Conservation (phyloP, 2,329 filamentous ascomycete genomes). For the Fusarium liriodendri region DNA sequence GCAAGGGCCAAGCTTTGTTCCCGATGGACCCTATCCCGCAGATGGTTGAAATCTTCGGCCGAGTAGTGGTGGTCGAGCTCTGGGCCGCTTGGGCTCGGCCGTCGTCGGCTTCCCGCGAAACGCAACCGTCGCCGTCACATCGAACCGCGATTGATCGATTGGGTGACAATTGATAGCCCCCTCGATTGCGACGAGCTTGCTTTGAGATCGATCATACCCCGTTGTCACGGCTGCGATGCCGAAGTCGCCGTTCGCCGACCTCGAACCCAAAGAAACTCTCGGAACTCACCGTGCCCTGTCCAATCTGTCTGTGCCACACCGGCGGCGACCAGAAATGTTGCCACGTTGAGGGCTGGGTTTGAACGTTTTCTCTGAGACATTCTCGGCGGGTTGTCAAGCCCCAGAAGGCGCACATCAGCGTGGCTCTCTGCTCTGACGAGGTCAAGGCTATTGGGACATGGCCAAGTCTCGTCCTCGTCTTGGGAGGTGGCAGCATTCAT, state of each 20-base stretch:
- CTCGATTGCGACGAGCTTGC: neutral
- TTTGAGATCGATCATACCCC: slow-evolving; percentile 12
- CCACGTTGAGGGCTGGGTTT: slow-evolving; percentile 21
- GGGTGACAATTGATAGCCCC: neutral
- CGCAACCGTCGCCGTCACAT: slow-evolving; percentile 2
- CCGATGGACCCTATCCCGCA: slow-evolving; percentile 7
- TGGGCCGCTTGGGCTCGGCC: slow-evolving; percentile 31
- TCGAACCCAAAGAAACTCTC: neutral
- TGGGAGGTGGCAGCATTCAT: slow-evolving; percentile 14
- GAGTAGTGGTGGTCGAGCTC: slow-evolving; percentile 20
- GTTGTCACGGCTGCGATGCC: neutral
- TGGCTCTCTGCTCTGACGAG: slow-evolving; percentile 19
- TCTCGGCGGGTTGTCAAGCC: slow-evolving; percentile 12
- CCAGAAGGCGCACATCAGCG: slow-evolving; percentile 17
- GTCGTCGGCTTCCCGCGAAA: slow-evolving; percentile 25
- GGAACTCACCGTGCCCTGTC: slow-evolving; percentile 22
- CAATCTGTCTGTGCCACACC: slow-evolving; percentile 24
- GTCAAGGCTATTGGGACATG: slow-evolving; percentile 18
- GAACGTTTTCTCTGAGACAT: slow-evolving; percentile 7
- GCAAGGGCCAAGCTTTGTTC: slow-evolving; percentile 19
- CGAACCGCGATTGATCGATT: neutral
- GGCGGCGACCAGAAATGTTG: slow-evolving; percentile 17
- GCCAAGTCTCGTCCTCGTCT: slow-evolving; percentile 15
- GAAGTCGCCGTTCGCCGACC: slow-evolving; percentile 7
- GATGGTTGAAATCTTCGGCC: slow-evolving; percentile 26